phyloP scores from a whole-genome alignment of 495 filamentous ascomycete genomes.

The Podospora comata region DNA sequence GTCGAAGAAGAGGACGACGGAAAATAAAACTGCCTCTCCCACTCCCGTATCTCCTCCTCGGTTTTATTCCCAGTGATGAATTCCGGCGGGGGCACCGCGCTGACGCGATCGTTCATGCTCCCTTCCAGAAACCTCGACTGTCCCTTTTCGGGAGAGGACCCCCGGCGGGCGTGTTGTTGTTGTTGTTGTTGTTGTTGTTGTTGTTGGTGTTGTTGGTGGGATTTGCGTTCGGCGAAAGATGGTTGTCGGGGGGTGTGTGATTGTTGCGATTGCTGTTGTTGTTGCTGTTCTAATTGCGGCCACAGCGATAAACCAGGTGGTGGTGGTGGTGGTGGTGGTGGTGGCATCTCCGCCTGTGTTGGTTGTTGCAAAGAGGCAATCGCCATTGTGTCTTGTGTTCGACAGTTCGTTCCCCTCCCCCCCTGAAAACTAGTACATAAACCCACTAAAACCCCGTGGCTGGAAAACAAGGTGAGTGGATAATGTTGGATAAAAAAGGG shows the following conservation, averaged over 20 bases:
- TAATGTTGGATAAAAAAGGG: neutral
- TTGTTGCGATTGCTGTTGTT: neutral
- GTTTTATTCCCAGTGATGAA: conserved; percentile 43
- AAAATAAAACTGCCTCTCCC: conserved; percentile 38
- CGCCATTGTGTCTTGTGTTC: neutral
- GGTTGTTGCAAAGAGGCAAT: neutral
- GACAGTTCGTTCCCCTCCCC: neutral
- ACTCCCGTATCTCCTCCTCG: conserved; percentile 28
- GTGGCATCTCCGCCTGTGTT: neutral
- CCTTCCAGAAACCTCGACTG: conserved; percentile 62
- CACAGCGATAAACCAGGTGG: neutral
- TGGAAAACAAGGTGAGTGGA: neutral
- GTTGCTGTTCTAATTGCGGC: neutral
- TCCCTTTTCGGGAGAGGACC: neutral
- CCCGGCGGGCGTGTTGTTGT: neutral
- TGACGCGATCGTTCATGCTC: conserved; percentile 72
- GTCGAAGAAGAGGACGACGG: conserved; percentile 2
- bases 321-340: too few relatives aligned
- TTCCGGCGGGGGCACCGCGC: conserved; percentile 61
- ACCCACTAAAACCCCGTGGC: neutral
- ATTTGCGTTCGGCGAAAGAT: neutral
- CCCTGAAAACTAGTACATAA: neutral
- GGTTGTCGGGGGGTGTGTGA: neutral
- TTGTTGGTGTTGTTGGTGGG: neutral
- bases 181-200: neutral